phyloP scores from a whole-genome alignment of 768 basidiomycete genomes.

The Collybia nuda region DNA sequence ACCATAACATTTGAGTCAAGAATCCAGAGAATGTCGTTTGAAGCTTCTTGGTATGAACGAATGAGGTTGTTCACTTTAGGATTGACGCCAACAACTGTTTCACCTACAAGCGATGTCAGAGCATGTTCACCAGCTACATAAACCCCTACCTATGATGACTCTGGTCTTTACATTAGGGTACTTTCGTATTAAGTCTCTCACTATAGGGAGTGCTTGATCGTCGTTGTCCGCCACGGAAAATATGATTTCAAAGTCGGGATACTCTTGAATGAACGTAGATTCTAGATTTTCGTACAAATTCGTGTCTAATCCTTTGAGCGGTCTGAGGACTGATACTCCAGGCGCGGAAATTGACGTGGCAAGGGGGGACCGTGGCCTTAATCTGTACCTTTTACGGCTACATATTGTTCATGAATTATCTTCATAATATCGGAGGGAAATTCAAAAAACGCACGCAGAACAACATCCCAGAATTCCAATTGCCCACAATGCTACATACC shows the following conservation, averaged over 20 bases:
- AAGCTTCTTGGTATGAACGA: constrained; percentile 76
- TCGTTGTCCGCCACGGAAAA: constrained; percentile 86
- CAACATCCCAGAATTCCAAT: constrained; percentile 67
- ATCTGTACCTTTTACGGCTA: constrained; percentile 77
- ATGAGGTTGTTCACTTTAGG: constrained; percentile 98
- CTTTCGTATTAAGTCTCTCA: constrained; percentile 71
- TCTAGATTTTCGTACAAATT: constrained; percentile 97
- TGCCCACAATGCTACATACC: constrained; percentile 65
- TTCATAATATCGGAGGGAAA: neutral
- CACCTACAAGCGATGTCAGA: constrained; percentile 46
- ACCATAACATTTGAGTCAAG: constrained; percentile 93
- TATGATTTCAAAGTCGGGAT: constrained; percentile 88
- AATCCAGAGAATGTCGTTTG: constrained; percentile 92
- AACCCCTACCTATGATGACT: constrained; percentile 69
- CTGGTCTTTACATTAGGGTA: constrained; percentile 75
- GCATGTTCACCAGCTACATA: neutral
- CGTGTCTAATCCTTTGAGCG: constrained; percentile 91
- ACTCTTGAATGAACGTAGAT: constrained; percentile 89
- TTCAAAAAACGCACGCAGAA: constrained; percentile 56
- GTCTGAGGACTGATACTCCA: constrained; percentile 92
- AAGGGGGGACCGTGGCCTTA: constrained; percentile 62
- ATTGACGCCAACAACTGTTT: constrained; percentile 85
- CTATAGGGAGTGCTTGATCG: constrained; percentile 88
- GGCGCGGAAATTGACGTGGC: constrained; percentile 57
- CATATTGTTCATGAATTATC: constrained; percentile 1